Percentiles rank a stretch among this genome's conserved stretches.
Conservation (phyloP, 2,329 filamentous ascomycete species). For the Chlorencoelia australis region DNA sequence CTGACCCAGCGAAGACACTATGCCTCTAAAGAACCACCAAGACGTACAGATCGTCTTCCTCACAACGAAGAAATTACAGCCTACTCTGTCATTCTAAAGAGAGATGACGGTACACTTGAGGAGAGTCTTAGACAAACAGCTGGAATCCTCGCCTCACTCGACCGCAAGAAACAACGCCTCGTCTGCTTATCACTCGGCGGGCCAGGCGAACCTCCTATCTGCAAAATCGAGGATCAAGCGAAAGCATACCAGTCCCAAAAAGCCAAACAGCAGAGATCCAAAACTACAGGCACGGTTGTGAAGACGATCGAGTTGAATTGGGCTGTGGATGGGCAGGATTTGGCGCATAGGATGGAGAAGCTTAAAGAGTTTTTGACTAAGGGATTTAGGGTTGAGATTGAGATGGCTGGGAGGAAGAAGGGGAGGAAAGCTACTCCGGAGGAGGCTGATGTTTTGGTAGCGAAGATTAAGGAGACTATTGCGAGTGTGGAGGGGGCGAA, state of each 20-base stretch:
- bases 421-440: constrained; percentile 48
- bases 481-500: constrained; percentile 29
- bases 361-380: constrained; percentile 60
- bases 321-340: constrained; percentile 69
- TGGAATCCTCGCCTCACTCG: constrained; percentile 34
- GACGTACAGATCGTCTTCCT: constrained; percentile 23
- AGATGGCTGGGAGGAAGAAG: constrained; percentile 57
- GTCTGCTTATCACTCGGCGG: constrained; percentile 35
- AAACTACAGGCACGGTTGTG: constrained; percentile 28
- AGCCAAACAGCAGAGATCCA: constrained; percentile 31
- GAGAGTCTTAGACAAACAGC: constrained; percentile 21
- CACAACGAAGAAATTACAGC: constrained; percentile 39
- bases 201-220: constrained; percentile 43
- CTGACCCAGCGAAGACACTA: constrained; percentile 7
- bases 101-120: constrained; percentile 27
- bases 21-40: constrained; percentile 6
- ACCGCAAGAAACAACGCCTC: constrained; percentile 40
- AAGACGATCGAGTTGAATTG: constrained; percentile 90
- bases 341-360: constrained; percentile 60
- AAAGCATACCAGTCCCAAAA: constrained; percentile 36
- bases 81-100: constrained; percentile 34
- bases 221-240: constrained; percentile 56
- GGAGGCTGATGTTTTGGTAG: constrained; percentile 51
- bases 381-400: constrained; percentile 65
- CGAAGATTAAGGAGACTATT: constrained; percentile 34